Conservation (phyloP, 345 rosid species). For the Diplotaxis tenuifolia region DNA sequence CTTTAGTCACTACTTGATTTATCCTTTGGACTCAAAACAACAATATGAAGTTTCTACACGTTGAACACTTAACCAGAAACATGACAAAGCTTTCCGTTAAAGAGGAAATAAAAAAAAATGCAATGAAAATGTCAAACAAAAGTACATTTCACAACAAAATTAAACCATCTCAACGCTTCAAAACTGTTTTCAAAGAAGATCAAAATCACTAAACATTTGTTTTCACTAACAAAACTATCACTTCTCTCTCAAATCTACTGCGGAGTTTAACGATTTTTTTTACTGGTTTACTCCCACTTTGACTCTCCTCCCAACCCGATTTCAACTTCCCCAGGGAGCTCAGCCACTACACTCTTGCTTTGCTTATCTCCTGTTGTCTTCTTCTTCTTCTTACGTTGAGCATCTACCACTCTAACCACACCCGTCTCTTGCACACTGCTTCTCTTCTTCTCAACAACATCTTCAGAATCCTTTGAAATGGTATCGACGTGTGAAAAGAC, state of each 20-base stretch:
- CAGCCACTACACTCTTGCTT: constrained; percentile 27
- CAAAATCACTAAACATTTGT: background rate
- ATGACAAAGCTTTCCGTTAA: background rate
- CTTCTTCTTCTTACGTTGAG: constrained; percentile 49
- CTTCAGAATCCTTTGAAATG: constrained; percentile 28
- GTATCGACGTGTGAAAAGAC: constrained; percentile 38
- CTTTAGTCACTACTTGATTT: too few relatives aligned
- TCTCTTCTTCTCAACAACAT: constrained; percentile 28
- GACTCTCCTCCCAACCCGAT: constrained; percentile 85
- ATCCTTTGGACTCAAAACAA: background rate
- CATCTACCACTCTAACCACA: constrained; percentile 30
- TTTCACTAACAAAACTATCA: background rate
- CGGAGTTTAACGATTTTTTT: constrained; percentile 20
- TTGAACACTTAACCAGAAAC: background rate
- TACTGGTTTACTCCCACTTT: constrained; percentile 49
- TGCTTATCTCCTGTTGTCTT: constrained; percentile 29
- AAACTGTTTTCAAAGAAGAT: background rate
- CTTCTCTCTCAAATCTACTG: background rate
- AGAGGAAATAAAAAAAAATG: background rate
- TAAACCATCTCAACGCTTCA: constrained; percentile 7
- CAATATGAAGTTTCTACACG: background rate
- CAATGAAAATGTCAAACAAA: background rate
- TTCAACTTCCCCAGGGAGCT: constrained; percentile 42
- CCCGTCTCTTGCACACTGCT: constrained; percentile 30
- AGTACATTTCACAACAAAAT: background rate